Evolutionary conservation across 73 alveolate species (phyloP).

Genomic region (Tetrahymena malaccensis): DNA sequence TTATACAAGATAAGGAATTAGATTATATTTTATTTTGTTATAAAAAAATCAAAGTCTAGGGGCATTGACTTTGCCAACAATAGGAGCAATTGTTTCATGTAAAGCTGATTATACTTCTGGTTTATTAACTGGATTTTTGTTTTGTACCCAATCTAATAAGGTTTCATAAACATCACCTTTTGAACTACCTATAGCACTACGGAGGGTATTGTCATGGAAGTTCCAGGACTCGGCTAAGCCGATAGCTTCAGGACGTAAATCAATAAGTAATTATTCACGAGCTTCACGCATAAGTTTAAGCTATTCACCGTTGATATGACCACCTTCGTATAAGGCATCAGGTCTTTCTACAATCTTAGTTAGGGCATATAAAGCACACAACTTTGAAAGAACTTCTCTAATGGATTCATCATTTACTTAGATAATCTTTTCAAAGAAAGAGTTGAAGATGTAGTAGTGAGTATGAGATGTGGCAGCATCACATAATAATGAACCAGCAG

Average conservation of each 20-base stretch:
- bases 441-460: slow-evolving; percentile 22
- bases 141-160: slow-evolving; percentile 29
- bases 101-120: slow-evolving; percentile 6
- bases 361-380: slow-evolving; percentile 33
- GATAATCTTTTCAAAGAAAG: slow-evolving; percentile 9
- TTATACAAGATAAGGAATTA: background rate
- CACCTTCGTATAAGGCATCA: slow-evolving; percentile 21
- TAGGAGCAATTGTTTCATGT: background rate
- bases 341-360: slow-evolving; percentile 29
- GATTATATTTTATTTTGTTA: background rate
- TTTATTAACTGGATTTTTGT: slow-evolving; percentile 25
- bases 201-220: slow-evolving; percentile 11
- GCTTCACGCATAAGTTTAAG: slow-evolving; percentile 17
- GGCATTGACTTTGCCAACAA: background rate
- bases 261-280: slow-evolving; percentile 2
- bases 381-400: slow-evolving; percentile 25
- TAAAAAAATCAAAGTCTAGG: background rate
- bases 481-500: slow-evolving; percentile 15
- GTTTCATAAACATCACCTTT: slow-evolving; percentile 34
- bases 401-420: slow-evolving; percentile 10
- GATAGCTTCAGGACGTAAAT: slow-evolving; percentile 15
- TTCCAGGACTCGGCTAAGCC: slow-evolving; percentile 10
- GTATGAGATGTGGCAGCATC: slow-evolving; percentile 39
- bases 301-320: slow-evolving; percentile 25
- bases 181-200: slow-evolving; percentile 33